Percentiles rank a stretch among this genome's conserved stretches.
phyloP scores from a whole-genome alignment of 192 early-diverging fungal species.

The Coemansia asiatica region DNA sequence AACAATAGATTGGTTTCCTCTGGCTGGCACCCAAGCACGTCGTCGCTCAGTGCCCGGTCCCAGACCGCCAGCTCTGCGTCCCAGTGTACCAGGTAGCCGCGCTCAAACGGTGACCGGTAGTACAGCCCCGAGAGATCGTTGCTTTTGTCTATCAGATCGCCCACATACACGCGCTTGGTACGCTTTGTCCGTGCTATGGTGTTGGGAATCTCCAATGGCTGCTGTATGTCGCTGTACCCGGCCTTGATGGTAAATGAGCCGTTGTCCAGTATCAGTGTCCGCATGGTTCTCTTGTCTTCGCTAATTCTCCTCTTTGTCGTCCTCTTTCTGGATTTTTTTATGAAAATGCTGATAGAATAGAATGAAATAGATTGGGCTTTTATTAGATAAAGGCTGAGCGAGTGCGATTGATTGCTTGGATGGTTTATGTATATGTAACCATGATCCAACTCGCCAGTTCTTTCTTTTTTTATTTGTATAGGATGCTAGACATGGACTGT shows the following conservation, averaged over 20 bases:
- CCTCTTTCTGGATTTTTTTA: no score
- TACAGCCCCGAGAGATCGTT: conserved; percentile 71
- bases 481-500: no score
- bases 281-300: conserved; percentile 1
- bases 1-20: conserved; percentile 61
- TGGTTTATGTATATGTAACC: no score
- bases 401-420: no score
- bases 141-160: conserved; percentile 64
- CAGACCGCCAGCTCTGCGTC: conserved; percentile 74
- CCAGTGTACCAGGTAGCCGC: conserved; percentile 78
- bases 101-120: conserved; percentile 78
- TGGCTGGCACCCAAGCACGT: conserved; percentile 66
- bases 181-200: conserved; percentile 50
- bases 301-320: no score
- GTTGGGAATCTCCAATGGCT: conserved; percentile 27
- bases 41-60: conserved; percentile 72
- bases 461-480: no score
- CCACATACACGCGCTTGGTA: conserved; percentile 66
- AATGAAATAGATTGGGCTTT: no score
- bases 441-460: no score
- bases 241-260: conserved; percentile 68
- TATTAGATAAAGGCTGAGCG: no score
- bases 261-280: conserved; percentile 67
- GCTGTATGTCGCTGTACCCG: conserved; percentile 43
- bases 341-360: no score